A percentile compares a stretch with the other conserved stretches of the same genome.
phyloP scores from a whole-genome alignment of 2,329 filamentous ascomycete species.

The Penicillium sp. region DNA sequence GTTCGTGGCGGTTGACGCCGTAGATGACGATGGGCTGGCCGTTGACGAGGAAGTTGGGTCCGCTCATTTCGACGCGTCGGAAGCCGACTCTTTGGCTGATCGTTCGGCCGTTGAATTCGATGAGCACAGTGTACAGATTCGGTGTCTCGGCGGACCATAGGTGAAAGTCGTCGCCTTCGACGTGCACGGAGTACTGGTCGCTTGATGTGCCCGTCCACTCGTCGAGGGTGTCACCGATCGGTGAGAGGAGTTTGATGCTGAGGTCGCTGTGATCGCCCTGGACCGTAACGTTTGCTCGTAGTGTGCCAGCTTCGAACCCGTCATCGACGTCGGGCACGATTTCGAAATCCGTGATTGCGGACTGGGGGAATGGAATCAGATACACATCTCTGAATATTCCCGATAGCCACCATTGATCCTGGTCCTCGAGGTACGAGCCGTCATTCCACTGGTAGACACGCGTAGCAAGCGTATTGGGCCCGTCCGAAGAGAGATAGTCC shows the following conservation, averaged over 20 bases:
- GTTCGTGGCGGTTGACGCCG: conserved; percentile 73
- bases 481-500: conserved; percentile 46
- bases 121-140: conserved; percentile 61
- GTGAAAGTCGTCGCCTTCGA: conserved; percentile 61
- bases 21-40: conserved; percentile 65
- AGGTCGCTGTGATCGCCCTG: conserved; percentile 44
- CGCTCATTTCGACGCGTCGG: conserved; percentile 66
- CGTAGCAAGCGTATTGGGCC: conserved; percentile 63
- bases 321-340: conserved; percentile 44
- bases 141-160: conserved; percentile 74
- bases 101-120: conserved; percentile 37
- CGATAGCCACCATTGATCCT: conserved; percentile 72
- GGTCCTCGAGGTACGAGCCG: conserved; percentile 70
- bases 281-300: conserved; percentile 56
- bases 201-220: conserved; percentile 2
- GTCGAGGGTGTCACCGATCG: not conserved
- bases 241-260: conserved; percentile 2
- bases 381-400: conserved; percentile 71
- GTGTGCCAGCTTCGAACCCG: conserved; percentile 56
- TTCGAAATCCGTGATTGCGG: conserved; percentile 28
- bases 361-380: conserved; percentile 56
- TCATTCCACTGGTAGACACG: conserved; percentile 73
- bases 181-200: conserved; percentile 34
- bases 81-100: conserved; percentile 66
- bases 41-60: conserved; percentile 60